Evolutionary conservation across 2,329 filamentous ascomycete genomes (phyloP).

Genomic region (Rutstroemia sp.): DNA sequence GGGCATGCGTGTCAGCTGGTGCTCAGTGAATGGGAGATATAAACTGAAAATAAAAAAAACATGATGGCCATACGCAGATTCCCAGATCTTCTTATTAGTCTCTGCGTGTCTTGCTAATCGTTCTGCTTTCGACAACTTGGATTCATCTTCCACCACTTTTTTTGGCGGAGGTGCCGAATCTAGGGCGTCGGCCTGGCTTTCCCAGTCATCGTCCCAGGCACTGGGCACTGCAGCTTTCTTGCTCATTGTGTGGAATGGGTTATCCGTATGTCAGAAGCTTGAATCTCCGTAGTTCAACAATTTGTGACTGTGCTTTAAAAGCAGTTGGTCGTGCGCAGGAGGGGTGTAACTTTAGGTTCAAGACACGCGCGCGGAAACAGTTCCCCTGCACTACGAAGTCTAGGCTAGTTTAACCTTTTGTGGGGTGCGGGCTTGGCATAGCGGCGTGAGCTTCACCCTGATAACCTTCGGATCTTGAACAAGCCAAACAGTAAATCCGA

Average conservation of each 20-base stretch:
- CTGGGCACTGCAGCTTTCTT: conserved; percentile 50
- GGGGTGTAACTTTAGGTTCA: not conserved
- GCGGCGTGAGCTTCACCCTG: not conserved
- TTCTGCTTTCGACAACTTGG: conserved; percentile 62
- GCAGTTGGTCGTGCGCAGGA: not conserved
- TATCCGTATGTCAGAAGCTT: too few species aligned
- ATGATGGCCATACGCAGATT: conserved; percentile 61
- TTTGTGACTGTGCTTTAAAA: not conserved
- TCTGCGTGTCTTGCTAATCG: conserved; percentile 74
- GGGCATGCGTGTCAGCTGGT: not conserved
- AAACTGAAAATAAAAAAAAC: not conserved
- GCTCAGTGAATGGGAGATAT: not conserved
- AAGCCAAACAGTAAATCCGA: too few species aligned
- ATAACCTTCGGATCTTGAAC: too few species aligned
- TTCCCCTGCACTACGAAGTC: not conserved
- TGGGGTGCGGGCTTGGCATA: not conserved
- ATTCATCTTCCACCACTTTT: conserved; percentile 17
- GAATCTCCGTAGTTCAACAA: too few species aligned
- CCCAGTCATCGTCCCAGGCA: conserved; percentile 91
- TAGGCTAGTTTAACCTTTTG: not conserved
- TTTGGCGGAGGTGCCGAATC: conserved; percentile 20
- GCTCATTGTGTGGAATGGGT: conserved; percentile 18
- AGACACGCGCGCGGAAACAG: too few species aligned
- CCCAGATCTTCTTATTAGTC: conserved; percentile 79
- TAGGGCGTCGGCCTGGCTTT: conserved; percentile 60